Evolutionary conservation across 805 yeast genomes (phyloP), one percentile per base, ranked within the genome.

Genomic region (Deakozyma indianensis): DNA sequence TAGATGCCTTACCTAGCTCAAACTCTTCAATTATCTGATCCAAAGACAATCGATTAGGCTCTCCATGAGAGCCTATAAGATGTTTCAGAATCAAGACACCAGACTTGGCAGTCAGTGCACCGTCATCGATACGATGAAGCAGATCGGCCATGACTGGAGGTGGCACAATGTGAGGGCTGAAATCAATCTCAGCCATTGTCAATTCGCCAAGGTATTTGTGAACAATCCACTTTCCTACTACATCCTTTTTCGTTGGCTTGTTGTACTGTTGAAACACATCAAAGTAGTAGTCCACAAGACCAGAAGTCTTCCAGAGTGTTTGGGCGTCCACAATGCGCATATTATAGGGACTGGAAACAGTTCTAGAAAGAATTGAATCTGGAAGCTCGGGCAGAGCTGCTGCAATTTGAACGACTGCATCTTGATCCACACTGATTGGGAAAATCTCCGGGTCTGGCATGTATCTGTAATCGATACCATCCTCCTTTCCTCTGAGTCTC

Each of bases 361-460:
- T 62, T 23, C 56, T 60, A 9, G 59, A 61, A 22, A 85, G 55
- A 3, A 75, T 61, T 3, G 64, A 66, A 46, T 85, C 90, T 0
- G 95, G 88, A 1, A 80, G 60, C 7, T 59, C 66, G 0, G 90
- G 88, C 15, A 53, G 56, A 1, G 53, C 42, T 2, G 55, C 49
- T 11, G 60, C 54, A 0, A 82, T 65, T 1, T 70, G 66, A 0
- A 63, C 53, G 0, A 71, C 55, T 3, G 80, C 70, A 0, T 57
- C 56, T 1, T 62, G 47, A 32, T 72, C 65, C 2, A 90, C 58
- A 15, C 55, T 48, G 3, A 88, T 62, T 1, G 64, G 60, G 0
- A 92, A 87, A 24, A 92, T 64, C 59, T 92, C 98, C 1, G 94
- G 84, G 59, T 92, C 98, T 0, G 97, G 96, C 72, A 90, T 80